phyloP scores from a whole-genome alignment of 768 basidiomycete species.

The Leucocoprinus birnbaumii region DNA sequence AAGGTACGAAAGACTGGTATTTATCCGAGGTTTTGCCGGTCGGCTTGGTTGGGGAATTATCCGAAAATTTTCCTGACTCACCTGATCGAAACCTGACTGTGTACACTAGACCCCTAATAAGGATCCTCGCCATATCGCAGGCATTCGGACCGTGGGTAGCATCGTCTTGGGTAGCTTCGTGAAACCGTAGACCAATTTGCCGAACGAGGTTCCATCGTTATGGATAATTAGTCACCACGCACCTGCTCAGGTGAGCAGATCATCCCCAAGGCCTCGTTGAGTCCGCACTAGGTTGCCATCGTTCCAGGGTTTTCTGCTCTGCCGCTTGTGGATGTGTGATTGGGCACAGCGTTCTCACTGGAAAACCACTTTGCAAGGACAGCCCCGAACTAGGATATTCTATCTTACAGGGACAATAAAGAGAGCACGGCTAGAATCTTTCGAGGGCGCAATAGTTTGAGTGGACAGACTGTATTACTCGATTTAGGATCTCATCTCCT shows the following conservation, averaged over 20 bases:
- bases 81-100: not conserved
- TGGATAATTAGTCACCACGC: not conserved
- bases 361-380: too few relatives aligned
- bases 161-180: not conserved
- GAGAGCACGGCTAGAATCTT: too few relatives aligned
- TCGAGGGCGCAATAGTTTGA: too few relatives aligned
- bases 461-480: too few relatives aligned
- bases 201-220: not conserved
- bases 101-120: not conserved
- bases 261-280: not conserved
- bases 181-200: not conserved
- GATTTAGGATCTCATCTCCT: too few relatives aligned
- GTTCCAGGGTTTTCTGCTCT: too few relatives aligned
- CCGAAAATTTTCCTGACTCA: conserved; percentile 2
- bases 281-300: not conserved
- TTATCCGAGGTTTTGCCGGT: conserved; percentile 7
- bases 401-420: too few relatives aligned
- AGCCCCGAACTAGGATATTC: too few relatives aligned
- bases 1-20: not conserved
- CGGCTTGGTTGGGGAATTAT: not conserved
- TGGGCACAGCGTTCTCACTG: too few relatives aligned
- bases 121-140: not conserved
- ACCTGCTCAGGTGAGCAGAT: not conserved
- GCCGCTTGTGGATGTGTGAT: not conserved
- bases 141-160: not conserved